A percentile compares a stretch with the other conserved stretches of the same genome.
phyloP scores from a whole-genome alignment of 2,329 filamentous ascomycete species.

The Alternaria gaisen region DNA sequence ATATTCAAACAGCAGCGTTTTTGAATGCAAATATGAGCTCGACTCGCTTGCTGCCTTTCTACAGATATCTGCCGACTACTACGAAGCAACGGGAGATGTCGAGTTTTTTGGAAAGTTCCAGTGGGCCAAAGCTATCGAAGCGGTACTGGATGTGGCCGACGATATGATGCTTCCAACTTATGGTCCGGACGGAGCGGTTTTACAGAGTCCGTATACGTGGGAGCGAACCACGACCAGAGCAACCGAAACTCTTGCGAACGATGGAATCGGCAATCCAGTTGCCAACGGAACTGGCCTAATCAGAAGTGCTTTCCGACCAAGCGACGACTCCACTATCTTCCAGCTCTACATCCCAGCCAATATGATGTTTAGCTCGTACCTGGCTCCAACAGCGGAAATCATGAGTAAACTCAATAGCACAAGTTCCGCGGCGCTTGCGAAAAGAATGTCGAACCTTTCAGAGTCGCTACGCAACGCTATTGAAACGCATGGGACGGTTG shows the following conservation, averaged over 20 bases:
- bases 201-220: constrained; percentile 57
- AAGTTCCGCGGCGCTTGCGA: constrained; percentile 61
- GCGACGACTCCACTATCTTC: constrained; percentile 61
- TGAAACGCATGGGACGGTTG: constrained; percentile 55
- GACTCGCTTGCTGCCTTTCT: constrained; percentile 63
- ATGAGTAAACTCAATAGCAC: constrained; percentile 58
- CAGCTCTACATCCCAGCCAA: constrained; percentile 61
- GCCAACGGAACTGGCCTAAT: constrained; percentile 59
- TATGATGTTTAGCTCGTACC: constrained; percentile 77
- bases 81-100: constrained; percentile 57
- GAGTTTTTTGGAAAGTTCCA: constrained; percentile 59
- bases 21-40: constrained; percentile 65
- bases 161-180: constrained; percentile 61
- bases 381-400: constrained; percentile 63
- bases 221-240: constrained; percentile 55
- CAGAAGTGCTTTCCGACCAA: constrained; percentile 60
- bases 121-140: constrained; percentile 58
- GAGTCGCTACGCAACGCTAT: constrained; percentile 55
- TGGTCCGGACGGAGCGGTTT: constrained; percentile 55
- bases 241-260: constrained; percentile 62
- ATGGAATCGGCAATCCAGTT: constrained; percentile 61
- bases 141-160: constrained; percentile 56
- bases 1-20: constrained; percentile 56
- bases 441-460: constrained; percentile 66
- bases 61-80: constrained; percentile 60